Evolutionary conservation across 2,329 filamentous ascomycete genomes (phyloP), one percentile per base, ranked within the genome.

Genomic region (Trichoderma simmonsii): DNA sequence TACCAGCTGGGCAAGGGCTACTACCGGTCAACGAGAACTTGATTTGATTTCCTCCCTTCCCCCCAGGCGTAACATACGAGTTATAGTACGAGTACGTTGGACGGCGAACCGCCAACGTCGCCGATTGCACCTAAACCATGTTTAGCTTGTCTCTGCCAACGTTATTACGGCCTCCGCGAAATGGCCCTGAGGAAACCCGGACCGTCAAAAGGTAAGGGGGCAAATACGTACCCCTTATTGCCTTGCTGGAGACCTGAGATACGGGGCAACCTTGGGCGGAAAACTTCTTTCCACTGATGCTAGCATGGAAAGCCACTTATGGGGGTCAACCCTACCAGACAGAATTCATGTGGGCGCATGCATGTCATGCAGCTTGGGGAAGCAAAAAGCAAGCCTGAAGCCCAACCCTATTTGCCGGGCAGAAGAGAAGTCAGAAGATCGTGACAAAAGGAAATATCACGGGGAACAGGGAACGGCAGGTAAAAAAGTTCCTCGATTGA

Each of bases 281-380:
- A 62, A 62, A 48, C 43, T 21, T 48, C 2, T 28, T 18, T 7
- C 43, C 26, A 59, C 56, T 21, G 56, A 21, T 56, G 21, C 48
- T 12, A 30, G 18, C 21, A 8, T 56, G 11, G 24, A 15, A 60
- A 26, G 36, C 34, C 28, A 56, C 39, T 15, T 56, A 57, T 18
- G 32, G 67, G 57, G 43, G 48, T 32, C 68, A 48, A 8, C 36
- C 51, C 69, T 66, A 34, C 65, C 54, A 59, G 26, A 15, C 18
- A 8, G 15, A 54, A 43, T 36, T 65, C 72, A 71, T 76, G 74
- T 73, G 63, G 74, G 69, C 71, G 61, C 71, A 76, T 75, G 75
- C 73, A 75, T 74, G 73, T 70, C 75, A 73, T 76, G 75, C 75
- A 74, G 70, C 61, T 57, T 70, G 60, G 51, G 69, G 56, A n/a